Conservation (phyloP, 2,329 filamentous ascomycete genomes). For the Penicillium freii region DNA sequence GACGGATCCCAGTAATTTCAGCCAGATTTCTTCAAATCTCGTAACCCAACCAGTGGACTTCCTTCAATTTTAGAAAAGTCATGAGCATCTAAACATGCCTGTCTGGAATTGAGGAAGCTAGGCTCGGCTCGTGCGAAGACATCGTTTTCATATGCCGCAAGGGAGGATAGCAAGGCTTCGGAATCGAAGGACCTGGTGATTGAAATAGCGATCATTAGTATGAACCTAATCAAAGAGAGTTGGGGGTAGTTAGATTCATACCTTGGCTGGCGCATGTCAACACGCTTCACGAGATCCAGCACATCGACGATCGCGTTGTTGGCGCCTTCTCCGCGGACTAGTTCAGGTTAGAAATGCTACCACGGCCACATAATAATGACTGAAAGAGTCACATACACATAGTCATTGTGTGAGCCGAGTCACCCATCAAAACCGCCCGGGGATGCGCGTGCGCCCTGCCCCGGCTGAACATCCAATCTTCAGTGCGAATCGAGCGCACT, state of each 20-base stretch:
- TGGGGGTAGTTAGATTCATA: not conserved
- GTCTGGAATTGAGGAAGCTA: slow-evolving; percentile 52
- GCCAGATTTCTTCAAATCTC: slow-evolving; percentile 22
- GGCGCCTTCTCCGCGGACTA: slow-evolving; percentile 58
- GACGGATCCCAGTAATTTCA: not conserved
- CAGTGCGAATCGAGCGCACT: slow-evolving; percentile 47
- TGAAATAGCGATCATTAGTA: not conserved
- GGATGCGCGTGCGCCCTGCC: slow-evolving; percentile 36
- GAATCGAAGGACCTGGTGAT: slow-evolving; percentile 12
- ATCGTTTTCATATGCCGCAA: slow-evolving; percentile 45
- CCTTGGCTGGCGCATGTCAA: slow-evolving; percentile 21
- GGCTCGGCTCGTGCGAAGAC: slow-evolving; percentile 47
- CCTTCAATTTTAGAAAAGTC: slow-evolving; percentile 47
- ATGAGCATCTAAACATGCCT: slow-evolving; percentile 57
- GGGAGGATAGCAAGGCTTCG: slow-evolving; percentile 6
- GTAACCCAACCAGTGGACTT: slow-evolving; percentile 41
- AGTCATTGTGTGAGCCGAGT: slow-evolving; percentile 58
- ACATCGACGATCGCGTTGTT: slow-evolving; percentile 58
- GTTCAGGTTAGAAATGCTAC: not conserved
- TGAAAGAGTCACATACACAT: slow-evolving; percentile 52
- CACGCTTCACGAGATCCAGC: slow-evolving; percentile 42
- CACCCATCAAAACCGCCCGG: slow-evolving; percentile 51
- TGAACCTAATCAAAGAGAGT: not conserved
- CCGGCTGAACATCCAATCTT: slow-evolving; percentile 49
- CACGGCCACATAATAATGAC: not conserved